Conservation (phyloP, 2,329 filamentous ascomycete genomes). For the Neoascochyta sp. region DNA sequence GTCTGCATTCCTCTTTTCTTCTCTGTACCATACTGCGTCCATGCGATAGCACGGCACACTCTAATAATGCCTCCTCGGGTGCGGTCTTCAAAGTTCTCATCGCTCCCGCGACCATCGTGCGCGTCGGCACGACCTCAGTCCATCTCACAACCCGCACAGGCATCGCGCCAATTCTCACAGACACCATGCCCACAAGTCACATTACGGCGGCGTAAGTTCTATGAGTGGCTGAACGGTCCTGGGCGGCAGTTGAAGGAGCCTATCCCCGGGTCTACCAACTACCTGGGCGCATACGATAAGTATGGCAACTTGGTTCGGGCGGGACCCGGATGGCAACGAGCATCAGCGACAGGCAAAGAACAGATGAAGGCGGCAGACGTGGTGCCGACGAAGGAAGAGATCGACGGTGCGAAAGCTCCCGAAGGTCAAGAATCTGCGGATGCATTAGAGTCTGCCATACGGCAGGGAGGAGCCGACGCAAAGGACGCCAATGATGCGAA, state of each 20-base stretch:
- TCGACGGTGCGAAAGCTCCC: conserved; percentile 21
- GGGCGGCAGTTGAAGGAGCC: conserved; percentile 49
- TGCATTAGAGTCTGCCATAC: conserved; percentile 24
- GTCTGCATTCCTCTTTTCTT: conserved; percentile 7
- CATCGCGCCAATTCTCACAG: conserved; percentile 36
- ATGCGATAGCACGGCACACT: conserved; percentile 27
- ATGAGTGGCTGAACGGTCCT: conserved; percentile 56
- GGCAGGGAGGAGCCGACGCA: conserved; percentile 16
- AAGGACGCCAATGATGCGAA: conserved; percentile 12
- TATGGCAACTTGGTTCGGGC: conserved; percentile 47
- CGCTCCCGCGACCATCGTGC: conserved; percentile 16
- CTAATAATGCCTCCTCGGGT: conserved; percentile 35
- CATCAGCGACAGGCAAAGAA: conserved; percentile 11
- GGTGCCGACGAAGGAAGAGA: conserved; percentile 19
- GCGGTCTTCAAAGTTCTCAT: conserved; percentile 26
- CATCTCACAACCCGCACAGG: conserved; percentile 19
- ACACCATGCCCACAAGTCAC: conserved; percentile 43
- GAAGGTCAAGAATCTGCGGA: conserved; percentile 30
- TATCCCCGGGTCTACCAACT: conserved; percentile 52
- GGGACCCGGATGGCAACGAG: conserved; percentile 18
- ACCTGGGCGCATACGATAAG: conserved; percentile 53
- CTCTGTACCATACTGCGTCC: conserved; percentile 9
- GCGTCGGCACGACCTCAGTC: conserved; percentile 20
- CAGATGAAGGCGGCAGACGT: conserved; percentile 13
- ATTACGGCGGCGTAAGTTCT: conserved; percentile 54